phyloP scores from a whole-genome alignment of 148 eudicot species.

The Cornus kousa region DNA sequence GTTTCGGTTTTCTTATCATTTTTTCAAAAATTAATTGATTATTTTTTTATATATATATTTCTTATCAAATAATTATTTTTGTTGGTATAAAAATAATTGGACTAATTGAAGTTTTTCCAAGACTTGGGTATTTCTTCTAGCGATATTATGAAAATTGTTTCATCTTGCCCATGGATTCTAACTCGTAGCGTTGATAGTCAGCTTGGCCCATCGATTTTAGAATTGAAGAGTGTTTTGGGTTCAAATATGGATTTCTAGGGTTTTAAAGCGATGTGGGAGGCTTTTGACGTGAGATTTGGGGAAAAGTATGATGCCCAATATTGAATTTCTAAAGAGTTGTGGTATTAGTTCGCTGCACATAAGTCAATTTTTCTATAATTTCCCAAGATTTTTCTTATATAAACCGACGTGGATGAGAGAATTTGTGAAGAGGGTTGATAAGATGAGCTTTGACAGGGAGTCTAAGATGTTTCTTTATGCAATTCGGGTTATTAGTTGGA shows the following conservation, averaged over 20 bases:
- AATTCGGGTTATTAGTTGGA: conserved; percentile 19
- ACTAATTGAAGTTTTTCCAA: no score
- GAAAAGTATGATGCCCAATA: conserved; percentile 18
- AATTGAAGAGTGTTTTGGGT: conserved; percentile 17
- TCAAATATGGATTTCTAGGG: conserved; percentile 12
- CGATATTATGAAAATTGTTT: no score
- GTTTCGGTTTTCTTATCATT: no score
- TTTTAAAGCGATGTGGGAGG: conserved; percentile 13
- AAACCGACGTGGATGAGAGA: background rate
- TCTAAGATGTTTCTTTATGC: conserved; percentile 25
- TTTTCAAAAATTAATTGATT: no score
- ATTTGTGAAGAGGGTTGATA: no score
- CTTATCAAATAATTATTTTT: no score
- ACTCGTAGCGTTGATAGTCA: background rate
- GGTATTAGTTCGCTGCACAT: conserved; percentile 20
- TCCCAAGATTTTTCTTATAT: conserved; percentile 23
- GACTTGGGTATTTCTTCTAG: no score
- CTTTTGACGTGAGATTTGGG: conserved; percentile 23
- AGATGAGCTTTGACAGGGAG: background rate
- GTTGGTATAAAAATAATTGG: no score
- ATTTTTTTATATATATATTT: no score
- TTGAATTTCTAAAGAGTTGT: conserved; percentile 23
- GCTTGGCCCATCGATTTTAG: conserved; percentile 6
- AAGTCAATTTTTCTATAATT: conserved; percentile 6
- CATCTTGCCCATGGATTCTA: conserved; percentile 6